Conservation (phyloP, 2,329 filamentous ascomycete species). For the Fonsecaea monophora region DNA sequence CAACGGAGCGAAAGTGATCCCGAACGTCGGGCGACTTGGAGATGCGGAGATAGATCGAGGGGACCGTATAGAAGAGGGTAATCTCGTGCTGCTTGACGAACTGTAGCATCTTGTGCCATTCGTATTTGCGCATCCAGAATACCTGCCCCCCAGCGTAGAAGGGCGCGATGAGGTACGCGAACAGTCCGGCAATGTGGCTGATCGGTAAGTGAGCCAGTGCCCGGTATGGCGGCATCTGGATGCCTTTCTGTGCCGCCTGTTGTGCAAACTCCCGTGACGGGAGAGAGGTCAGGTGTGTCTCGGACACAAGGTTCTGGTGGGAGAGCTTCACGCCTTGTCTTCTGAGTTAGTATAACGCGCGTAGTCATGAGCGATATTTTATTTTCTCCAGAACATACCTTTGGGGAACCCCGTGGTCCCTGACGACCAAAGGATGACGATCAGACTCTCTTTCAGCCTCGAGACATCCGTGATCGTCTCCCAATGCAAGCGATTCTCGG, state of each 20-base stretch:
- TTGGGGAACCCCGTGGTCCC: slow-evolving; percentile 59
- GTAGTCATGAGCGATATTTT: too few relatives aligned
- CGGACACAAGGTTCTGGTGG: slow-evolving; percentile 52
- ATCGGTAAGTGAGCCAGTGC: slow-evolving; percentile 52
- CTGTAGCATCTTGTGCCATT: slow-evolving; percentile 62
- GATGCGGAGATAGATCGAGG: slow-evolving; percentile 66
- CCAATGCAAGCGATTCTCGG: slow-evolving; percentile 50
- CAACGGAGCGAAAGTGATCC: slow-evolving; percentile 61
- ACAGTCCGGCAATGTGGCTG: slow-evolving; percentile 57
- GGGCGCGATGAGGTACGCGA: slow-evolving; percentile 56
- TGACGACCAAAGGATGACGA: slow-evolving; percentile 55
- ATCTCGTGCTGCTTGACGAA: slow-evolving; percentile 59
- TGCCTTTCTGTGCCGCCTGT: background rate
- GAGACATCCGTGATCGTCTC: slow-evolving; percentile 58
- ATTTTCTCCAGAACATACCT: slow-evolving; percentile 27
- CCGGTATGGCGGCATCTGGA: too few relatives aligned
- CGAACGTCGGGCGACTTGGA: slow-evolving; percentile 63
- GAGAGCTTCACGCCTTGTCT: slow-evolving; percentile 48
- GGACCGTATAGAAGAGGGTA: slow-evolving; percentile 65
- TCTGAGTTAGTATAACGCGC: too few relatives aligned
- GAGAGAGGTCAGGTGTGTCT: slow-evolving; percentile 41
- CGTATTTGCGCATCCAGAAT: slow-evolving; percentile 70
- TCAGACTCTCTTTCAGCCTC: slow-evolving; percentile 55
- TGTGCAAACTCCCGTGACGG: slow-evolving; percentile 35
- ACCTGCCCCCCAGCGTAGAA: slow-evolving; percentile 56